phyloP scores from a whole-genome alignment of 2,329 filamentous ascomycete genomes.

The Pseudogymnoascus verrucosus region DNA sequence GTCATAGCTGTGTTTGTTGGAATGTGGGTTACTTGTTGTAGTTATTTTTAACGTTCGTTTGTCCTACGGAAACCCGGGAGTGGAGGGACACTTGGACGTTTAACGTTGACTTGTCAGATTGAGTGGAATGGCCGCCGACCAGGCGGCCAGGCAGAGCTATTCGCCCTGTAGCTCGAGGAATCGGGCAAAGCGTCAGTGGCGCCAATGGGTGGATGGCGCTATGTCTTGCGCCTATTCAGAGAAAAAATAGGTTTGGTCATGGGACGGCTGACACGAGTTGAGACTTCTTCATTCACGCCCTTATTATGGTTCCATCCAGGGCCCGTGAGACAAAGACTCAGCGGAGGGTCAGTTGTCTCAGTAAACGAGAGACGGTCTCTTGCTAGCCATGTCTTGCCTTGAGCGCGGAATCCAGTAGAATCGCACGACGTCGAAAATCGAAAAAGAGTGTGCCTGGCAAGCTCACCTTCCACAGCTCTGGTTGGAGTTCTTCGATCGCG shows the following conservation, averaged over 20 bases:
- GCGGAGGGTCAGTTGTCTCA: neutral
- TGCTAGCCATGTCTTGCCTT: neutral
- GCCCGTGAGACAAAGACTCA: neutral
- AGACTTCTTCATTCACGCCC: neutral
- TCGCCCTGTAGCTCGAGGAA: neutral
- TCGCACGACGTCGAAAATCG: neutral
- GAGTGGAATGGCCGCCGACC: neutral
- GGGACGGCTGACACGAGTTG: neutral
- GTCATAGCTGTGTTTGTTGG: neutral
- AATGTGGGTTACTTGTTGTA: neutral
- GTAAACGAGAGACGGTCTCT: neutral
- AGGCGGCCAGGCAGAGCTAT: neutral
- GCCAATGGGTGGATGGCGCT: neutral
- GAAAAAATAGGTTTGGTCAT: neutral
- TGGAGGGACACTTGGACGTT: neutral
- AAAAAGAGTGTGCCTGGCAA: neutral
- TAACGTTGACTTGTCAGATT: neutral
- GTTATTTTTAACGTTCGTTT: neutral
- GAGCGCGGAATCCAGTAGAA: neutral
- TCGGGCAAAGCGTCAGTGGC: neutral
- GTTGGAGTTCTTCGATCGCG: neutral
- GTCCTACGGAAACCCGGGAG: neutral
- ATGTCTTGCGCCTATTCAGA: neutral
- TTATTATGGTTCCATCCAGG: conserved; percentile 1
- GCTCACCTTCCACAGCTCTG: neutral